Base-by-base conservation (phyloP, 192 early-diverging fungal species). In the Coemansia sp. region DNA sequence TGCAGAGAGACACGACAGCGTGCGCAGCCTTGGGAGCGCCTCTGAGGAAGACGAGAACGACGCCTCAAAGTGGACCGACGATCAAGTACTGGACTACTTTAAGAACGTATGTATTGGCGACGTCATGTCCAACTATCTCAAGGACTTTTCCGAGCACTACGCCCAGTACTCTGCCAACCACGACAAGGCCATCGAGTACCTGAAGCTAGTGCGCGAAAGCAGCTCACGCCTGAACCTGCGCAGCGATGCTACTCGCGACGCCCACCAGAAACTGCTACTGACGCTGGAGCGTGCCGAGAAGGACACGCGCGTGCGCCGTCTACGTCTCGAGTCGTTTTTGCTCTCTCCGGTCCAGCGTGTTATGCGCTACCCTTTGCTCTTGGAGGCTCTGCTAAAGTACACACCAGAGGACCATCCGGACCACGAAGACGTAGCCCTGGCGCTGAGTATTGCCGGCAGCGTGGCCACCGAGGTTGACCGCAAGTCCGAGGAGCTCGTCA, bases 91-190 rank as follows among this genome's bases (percentile, higher is more conserved):
- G 12, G 73, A 75, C 47, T 83, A 83, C 55, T 77, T 83, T 46
- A 77, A 71, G 64, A 83, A 83, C 60, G 80, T 83, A 67, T 77
- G 80, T 66, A 84, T 84, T 40, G 77, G 77, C 65, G 77, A 84
- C 36, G 75, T 84, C 67, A 79, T 84, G 77, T 52, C 77, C 65
- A 76, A 72, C 68, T 79, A 79, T 40, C 74, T 84, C 40, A 79
- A 84, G 71, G 77, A 84, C 67, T 84, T 84, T 77, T 84, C 77
- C 22, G 82, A 84, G 66, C 77, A 73, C 52, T 84, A 84, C 65
- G 82, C 82, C 42, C 74, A 65, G 64, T 84, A 84, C 66, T 78
- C 82, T 38, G 82, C 82, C 68, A 84, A 84, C 74, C 82, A 84
- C 59, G 77, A 79, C 70, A 78, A 79, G 72, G 76, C 82, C 2